These are phyloP conservation scores for Hypoxylon subgilvum DNA, from an alignment of 495 filamentous ascomycete genomes.

Conservation along the genomic window DNA sequence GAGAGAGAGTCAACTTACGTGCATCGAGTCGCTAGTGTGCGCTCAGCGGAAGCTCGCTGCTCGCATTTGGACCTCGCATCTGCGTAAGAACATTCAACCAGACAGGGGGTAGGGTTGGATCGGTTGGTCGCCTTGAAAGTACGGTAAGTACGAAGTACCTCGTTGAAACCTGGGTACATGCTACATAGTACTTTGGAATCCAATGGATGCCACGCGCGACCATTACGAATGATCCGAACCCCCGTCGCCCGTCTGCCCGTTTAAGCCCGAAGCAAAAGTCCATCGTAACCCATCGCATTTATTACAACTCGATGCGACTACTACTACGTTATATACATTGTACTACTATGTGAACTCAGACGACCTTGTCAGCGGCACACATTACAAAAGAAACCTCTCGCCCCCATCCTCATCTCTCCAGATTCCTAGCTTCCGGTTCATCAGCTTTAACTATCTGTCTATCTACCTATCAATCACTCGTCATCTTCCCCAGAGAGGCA, in stretches of 20 bases:
- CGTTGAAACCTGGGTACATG: constrained; percentile 9
- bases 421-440: constrained; percentile 2
- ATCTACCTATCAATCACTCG: neutral
- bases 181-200: too few relatives aligned
- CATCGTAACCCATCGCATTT: constrained; percentile 32
- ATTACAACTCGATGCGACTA: constrained; percentile 24
- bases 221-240: constrained; percentile 38
- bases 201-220: constrained; percentile 31
- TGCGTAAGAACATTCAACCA: constrained; percentile 31
- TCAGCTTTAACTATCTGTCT: constrained; percentile 2
- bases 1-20: constrained; percentile 23
- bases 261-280: constrained; percentile 42
- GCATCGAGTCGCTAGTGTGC: constrained; percentile 6
- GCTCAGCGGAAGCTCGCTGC: too few relatives aligned
- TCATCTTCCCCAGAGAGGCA: neutral
- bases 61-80: constrained; percentile 15
- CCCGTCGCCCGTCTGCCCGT: constrained; percentile 34
- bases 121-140: neutral
- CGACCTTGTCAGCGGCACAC: constrained; percentile 24
- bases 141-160: constrained; percentile 6
- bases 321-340: constrained; percentile 14
- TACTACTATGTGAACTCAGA: constrained; percentile 22
- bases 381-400: constrained; percentile 43
- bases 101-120: constrained; percentile 1
- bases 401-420: constrained; percentile 25